Evolutionary conservation across 1,139 yeast species (phyloP), one percentile per base, ranked within the genome.

Genomic region (Blastobotrys capitulatus): DNA sequence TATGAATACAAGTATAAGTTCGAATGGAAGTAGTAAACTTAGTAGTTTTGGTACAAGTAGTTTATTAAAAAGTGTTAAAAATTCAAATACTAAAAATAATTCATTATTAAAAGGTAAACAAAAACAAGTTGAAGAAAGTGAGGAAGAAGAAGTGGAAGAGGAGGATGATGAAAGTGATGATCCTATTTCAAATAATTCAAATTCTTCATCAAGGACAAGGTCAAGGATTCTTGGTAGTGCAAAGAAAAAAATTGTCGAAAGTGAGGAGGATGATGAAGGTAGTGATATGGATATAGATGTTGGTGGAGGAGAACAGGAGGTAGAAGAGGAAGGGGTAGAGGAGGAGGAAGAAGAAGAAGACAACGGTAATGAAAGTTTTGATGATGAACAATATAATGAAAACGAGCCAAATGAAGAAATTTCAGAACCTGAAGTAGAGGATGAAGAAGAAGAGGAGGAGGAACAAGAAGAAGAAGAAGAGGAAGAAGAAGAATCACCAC

Each of bases 251-350:
- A 20, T 15, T 38, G 25, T 15, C 13, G 42, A 22, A 39, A 15
- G 18, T 22, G 42, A 39, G 32, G 42, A 39, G 18, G 27, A 12
- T 38, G 25, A 18, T 6, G 29, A 38, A 38, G 42, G 19, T 20
- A 29, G 4, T 6, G 42, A 38, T 19, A 38, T 38, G 42, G 42
- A 38, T 9, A 19, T 38, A 5, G 42, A 38, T 18, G 42, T 19
- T 2, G 15, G 37, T 16, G 44, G 18, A 13, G 22, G 7, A 9
- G 38, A 19, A 35, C 10, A 18, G 6, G 40, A 37, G 22, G 45
- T 7, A 2, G 44, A 27, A 22, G 44, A 41, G 18, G 25, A 40
- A 40, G 43, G 26, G 20, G 34, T 92, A 13, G 20, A 15, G 16
- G 31, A n/a, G 18, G 29, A 19, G n/a, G 27, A 18, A 20, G 42